Percentiles rank a stretch among this genome's conserved stretches.
Conservation (phyloP, 768 basidiomycete genomes). For the Dictyophora rubrovolvata region DNA sequence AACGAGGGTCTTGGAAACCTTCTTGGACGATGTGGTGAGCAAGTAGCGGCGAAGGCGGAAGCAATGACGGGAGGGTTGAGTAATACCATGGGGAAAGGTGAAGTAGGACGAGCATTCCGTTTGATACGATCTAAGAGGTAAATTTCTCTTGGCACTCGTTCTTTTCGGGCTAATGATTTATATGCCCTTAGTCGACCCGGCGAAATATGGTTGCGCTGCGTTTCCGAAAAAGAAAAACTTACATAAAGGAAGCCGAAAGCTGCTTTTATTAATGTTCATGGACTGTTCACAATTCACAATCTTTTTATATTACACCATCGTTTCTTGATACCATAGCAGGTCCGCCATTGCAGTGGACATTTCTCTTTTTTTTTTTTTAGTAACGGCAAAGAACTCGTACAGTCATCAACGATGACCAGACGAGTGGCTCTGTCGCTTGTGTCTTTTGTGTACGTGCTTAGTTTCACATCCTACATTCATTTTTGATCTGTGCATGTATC, state of each 20-base stretch:
- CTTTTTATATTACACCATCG: background rate
- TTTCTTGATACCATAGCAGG: background rate
- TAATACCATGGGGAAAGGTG: slow-evolving; percentile 31
- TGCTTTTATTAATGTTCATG: background rate
- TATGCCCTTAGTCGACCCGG: slow-evolving; percentile 47
- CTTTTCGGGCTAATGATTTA: background rate
- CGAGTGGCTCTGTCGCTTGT: background rate
- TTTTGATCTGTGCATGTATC: background rate
- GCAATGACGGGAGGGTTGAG: slow-evolving; percentile 24
- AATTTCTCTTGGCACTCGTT: slow-evolving; percentile 13
- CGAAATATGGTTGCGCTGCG: slow-evolving; percentile 61
- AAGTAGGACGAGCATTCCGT: slow-evolving; percentile 46
- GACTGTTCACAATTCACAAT: background rate
- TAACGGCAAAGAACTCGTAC: background rate
- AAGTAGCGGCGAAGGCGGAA: slow-evolving; percentile 50
- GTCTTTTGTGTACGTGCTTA: background rate
- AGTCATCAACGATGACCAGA: background rate
- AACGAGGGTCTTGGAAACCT: slow-evolving; percentile 76
- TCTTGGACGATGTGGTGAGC: slow-evolving; percentile 59
- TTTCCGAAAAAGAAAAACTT: slow-evolving; percentile 55
- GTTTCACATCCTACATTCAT: background rate
- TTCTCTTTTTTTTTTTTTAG: background rate
- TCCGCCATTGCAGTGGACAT: background rate
- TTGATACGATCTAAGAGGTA: slow-evolving; percentile 76
- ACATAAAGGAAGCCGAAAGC: slow-evolving; percentile 22